Evolutionary conservation across 2,329 filamentous ascomycete species (phyloP), one percentile per base, ranked within the genome.

Genomic region (Knufia fluminis): DNA sequence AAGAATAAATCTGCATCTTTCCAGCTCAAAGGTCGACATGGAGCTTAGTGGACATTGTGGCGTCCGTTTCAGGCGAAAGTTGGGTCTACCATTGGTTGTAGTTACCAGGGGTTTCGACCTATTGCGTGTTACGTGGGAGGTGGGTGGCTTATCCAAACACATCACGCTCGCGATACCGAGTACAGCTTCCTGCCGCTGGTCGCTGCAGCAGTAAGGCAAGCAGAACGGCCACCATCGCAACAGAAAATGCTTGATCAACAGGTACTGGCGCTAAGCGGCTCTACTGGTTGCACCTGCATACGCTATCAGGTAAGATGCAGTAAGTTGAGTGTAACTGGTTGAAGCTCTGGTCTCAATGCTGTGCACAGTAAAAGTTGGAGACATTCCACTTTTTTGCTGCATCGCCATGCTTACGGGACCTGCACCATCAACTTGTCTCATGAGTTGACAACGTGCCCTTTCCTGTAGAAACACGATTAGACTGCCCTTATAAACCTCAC

Each of bases 1-100:
- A 45, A 45, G 42, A 45, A 45, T 45, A 45, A 8, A 44, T 10
- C 4, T 6, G 6, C 33, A 36, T 36, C n/a, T 17, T 14, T 36
- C 33, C 33, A 36, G 33, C 33, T 36, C 33, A 36, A 36, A 36
- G 16, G 33, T 14, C 28, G 7, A 36, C 7, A 26, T 33, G 26
- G 42, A 32, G 42, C 24, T 16, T 4, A 9, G 14, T 36, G 26
- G 24, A 2, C 24, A 9, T 19, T 3, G 42, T 45, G 42, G 42
- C 42, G 42, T 16, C 6, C n/a, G 26, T 45, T 45, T 45, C 42
- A 45, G 28, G 26, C 10, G 17, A 45, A 33, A 33, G 14, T 3
- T 31, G 6, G 40, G 40, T 26, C 14, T 42, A 16, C 14, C 40
- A 42, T 42, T 42, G 19, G 40, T 26, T 20, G 22, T n/a, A 26